Conservation (phyloP, 495 filamentous ascomycete genomes). For the Trichoderma reesei region DNA sequence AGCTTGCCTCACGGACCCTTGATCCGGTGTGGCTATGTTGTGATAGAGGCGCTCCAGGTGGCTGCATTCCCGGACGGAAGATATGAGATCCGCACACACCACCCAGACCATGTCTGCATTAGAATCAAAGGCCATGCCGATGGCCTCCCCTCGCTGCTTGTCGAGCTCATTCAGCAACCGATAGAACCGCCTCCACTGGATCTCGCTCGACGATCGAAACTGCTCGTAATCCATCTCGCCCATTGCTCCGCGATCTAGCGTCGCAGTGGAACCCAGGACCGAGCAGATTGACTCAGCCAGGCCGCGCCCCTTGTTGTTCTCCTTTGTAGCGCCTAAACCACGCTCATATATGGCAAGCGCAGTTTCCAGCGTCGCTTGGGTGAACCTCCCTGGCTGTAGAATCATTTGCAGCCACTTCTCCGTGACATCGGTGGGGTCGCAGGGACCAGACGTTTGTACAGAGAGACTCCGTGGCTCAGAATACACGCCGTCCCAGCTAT, state of each 20-base stretch:
- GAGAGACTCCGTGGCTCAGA: slow-evolving; percentile 50
- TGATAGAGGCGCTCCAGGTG: slow-evolving; percentile 59
- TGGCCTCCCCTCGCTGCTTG: slow-evolving; percentile 66
- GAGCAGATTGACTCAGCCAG: slow-evolving; percentile 58
- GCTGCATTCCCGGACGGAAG: slow-evolving; percentile 69
- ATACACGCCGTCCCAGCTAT: slow-evolving; percentile 62
- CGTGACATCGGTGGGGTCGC: slow-evolving; percentile 53
- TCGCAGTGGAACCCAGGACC: slow-evolving; percentile 53
- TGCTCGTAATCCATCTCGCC: slow-evolving; percentile 63
- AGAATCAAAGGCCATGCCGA: slow-evolving; percentile 65
- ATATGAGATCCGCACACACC: slow-evolving; percentile 67
- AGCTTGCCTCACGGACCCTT: slow-evolving; percentile 27
- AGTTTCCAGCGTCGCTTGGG: slow-evolving; percentile 68
- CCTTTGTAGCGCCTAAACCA: slow-evolving; percentile 37
- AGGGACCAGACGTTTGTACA: slow-evolving; percentile 43
- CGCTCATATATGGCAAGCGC: slow-evolving; percentile 66
- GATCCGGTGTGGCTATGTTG: slow-evolving; percentile 36
- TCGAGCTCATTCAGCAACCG: slow-evolving; percentile 78
- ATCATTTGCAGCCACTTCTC: slow-evolving; percentile 67
- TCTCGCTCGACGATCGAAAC: slow-evolving; percentile 58
- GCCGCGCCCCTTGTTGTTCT: slow-evolving; percentile 31
- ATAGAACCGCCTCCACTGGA: slow-evolving; percentile 86
- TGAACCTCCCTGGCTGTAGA: slow-evolving; percentile 70
- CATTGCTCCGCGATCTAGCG: slow-evolving; percentile 46
- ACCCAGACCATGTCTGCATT: slow-evolving; percentile 68